Evolutionary conservation across 2,329 filamentous ascomycete species (phyloP).

Genomic region (Cladosporium sp.): DNA sequence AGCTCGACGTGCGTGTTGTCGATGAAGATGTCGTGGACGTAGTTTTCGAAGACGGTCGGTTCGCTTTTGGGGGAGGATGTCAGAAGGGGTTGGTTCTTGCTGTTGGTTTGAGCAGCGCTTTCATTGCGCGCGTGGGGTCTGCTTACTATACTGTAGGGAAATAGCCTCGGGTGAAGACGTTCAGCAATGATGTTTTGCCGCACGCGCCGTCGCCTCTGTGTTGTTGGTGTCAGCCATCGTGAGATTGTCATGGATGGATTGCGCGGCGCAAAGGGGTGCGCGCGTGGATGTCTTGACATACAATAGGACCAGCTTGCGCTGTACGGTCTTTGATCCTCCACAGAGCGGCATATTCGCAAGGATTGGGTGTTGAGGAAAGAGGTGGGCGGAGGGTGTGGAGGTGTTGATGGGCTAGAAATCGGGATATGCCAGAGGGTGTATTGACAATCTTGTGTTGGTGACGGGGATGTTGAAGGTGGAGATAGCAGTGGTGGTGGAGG

Average conservation of each 20-base stretch:
- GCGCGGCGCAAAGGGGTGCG: neutral
- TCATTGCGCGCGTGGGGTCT: neutral
- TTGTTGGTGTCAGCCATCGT: constrained; percentile 19
- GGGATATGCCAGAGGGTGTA: neutral
- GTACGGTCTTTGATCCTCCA: constrained; percentile 65
- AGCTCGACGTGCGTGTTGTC: constrained; percentile 96
- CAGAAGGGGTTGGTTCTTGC: constrained; percentile 1
- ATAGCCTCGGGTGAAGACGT: constrained; percentile 98
- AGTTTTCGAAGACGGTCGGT: constrained; percentile 98
- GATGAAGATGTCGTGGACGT: constrained; percentile 98
- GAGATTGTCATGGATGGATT: too few relatives aligned
- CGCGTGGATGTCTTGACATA: constrained; percentile 40
- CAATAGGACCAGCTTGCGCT: constrained; percentile 95
- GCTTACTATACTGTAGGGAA: constrained; percentile 92
- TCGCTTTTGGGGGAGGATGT: constrained; percentile 57
- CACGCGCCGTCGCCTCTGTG: constrained; percentile 88
- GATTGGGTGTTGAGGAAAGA: neutral
- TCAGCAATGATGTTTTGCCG: constrained; percentile 94
- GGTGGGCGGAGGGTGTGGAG: neutral
- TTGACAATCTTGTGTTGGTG: neutral
- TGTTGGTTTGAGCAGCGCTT: neutral
- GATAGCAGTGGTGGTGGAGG: neutral
- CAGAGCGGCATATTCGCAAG: constrained; percentile 41
- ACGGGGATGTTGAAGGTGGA: neutral
- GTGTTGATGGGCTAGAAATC: constrained; percentile 5